Evolutionary conservation across 768 basidiomycete species (phyloP).

Genomic region (Leccinum imitatum): DNA sequence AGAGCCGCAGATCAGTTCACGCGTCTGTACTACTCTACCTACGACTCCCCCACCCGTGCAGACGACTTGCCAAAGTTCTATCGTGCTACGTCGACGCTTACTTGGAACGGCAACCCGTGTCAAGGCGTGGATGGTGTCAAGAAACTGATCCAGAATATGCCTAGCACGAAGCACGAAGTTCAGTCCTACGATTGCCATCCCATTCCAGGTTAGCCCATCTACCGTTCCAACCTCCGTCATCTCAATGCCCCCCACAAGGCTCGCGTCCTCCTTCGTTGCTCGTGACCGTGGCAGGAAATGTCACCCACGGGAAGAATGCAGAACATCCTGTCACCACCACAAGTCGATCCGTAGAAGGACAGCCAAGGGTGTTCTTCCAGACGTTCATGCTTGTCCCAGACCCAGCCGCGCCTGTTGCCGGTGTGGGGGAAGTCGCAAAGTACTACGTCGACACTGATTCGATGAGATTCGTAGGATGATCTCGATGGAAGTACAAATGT

Average conservation of each 20-base stretch:
- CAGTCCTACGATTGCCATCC: slow-evolving; percentile 90
- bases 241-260: slow-evolving; percentile 41
- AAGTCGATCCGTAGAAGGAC: slow-evolving; percentile 61
- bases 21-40: slow-evolving; percentile 77
- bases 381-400: slow-evolving; percentile 85
- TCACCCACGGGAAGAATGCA: slow-evolving; percentile 65
- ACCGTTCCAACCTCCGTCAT: slow-evolving; percentile 4
- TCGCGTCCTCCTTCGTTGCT: slow-evolving; percentile 77
- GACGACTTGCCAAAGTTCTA: slow-evolving; percentile 82
- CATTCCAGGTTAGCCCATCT: slow-evolving; percentile 61
- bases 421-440: slow-evolving; percentile 73
- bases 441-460: slow-evolving; percentile 81
- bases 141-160: slow-evolving; percentile 69
- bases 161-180: slow-evolving; percentile 78
- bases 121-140: slow-evolving; percentile 70
- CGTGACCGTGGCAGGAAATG: slow-evolving; percentile 77
- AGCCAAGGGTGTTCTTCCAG: slow-evolving; percentile 84
- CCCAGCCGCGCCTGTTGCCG: slow-evolving; percentile 58
- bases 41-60: slow-evolving; percentile 76
- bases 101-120: slow-evolving; percentile 84
- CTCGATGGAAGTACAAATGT: neutral
- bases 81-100: slow-evolving; percentile 68
- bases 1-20: slow-evolving; percentile 83
- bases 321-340: slow-evolving; percentile 54
- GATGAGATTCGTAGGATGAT: slow-evolving; percentile 77